Evolutionary conservation across 306 rosid species (phyloP).

Genomic region (Prunus mira): DNA sequence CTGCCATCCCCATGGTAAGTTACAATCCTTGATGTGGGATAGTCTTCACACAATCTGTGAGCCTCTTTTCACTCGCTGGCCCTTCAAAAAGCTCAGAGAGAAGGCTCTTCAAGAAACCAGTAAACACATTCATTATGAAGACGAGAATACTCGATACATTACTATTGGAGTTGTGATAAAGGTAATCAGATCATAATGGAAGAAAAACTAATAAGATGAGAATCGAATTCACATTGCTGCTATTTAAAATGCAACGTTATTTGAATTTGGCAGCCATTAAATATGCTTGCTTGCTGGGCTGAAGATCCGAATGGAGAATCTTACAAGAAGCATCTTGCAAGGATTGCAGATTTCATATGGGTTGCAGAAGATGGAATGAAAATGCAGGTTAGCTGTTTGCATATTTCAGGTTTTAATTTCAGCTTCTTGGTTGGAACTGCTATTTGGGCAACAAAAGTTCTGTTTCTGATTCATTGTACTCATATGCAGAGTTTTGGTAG

Average conservation of each 20-base stretch:
- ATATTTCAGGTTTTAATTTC: not conserved
- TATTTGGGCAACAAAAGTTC: not conserved
- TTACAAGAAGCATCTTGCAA: slow-evolving; percentile 32
- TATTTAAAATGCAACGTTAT: too few relatives aligned
- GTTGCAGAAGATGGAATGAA: slow-evolving; percentile 41
- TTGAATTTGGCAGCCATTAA: slow-evolving; percentile 7
- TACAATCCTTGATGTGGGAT: slow-evolving; percentile 34
- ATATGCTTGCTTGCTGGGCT: slow-evolving; percentile 30
- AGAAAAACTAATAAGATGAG: not conserved
- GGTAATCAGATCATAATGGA: slow-evolving; percentile 17
- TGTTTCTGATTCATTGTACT: not conserved
- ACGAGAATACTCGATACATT: slow-evolving; percentile 23
- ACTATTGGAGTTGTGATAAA: slow-evolving; percentile 29
- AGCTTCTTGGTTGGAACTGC: not conserved
- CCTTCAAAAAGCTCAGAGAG: slow-evolving; percentile 27
- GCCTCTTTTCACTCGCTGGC: slow-evolving; percentile 25
- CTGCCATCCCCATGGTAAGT: slow-evolving; percentile 13
- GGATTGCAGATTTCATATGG: slow-evolving; percentile 27
- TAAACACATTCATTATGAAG: slow-evolving; percentile 31
- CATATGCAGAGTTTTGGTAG: slow-evolving; percentile 12
- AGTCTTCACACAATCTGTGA: slow-evolving; percentile 17
- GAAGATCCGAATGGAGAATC: slow-evolving; percentile 32
- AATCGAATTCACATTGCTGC: not conserved
- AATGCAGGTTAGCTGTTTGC: slow-evolving; percentile 13
- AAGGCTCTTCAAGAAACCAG: slow-evolving; percentile 13